phyloP scores from a whole-genome alignment of 495 filamentous ascomycete genomes.

The Neurospora tetrasperma region DNA sequence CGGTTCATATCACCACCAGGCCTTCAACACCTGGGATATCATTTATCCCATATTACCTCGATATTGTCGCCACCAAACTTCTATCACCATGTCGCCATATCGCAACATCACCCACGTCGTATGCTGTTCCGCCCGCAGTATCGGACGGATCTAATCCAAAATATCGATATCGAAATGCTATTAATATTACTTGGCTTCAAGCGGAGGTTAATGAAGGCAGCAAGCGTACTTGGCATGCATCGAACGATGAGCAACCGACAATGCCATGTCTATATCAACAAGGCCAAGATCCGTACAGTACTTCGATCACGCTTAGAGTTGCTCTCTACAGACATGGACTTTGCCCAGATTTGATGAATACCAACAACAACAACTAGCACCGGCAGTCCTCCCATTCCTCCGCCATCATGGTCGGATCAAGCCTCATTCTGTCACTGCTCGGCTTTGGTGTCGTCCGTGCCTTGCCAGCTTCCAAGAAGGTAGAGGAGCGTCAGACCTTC shows the following conservation, averaged over 20 bases:
- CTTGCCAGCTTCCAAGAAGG: constrained; percentile 12
- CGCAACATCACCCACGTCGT: constrained; percentile 5
- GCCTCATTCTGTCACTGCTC: constrained; percentile 20
- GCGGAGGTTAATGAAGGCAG: background rate
- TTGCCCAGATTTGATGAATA: constrained; percentile 5
- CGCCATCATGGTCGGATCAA: constrained; percentile 20
- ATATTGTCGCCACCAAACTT: constrained; percentile 25
- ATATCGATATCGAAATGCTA: constrained; percentile 13
- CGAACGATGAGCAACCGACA: background rate
- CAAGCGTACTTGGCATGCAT: background rate
- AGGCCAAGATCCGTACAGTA: background rate
- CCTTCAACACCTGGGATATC: constrained; percentile 17
- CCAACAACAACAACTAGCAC: background rate
- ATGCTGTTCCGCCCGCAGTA: constrained; percentile 11
- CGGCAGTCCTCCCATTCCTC: background rate
- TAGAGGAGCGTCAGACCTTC: constrained; percentile 12
- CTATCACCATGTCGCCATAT: constrained; percentile 9
- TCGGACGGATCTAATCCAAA: background rate
- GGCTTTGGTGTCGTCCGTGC: constrained; percentile 23
- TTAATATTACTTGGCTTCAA: constrained; percentile 12
- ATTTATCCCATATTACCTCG: constrained; percentile 28
- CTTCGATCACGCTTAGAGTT: background rate
- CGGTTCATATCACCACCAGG: constrained; percentile 18
- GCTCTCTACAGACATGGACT: constrained; percentile 7
- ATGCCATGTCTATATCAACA: constrained; percentile 15